These are phyloP conservation scores for Globisporangium rhizosaccharum DNA, from an alignment of 352 stramenopile genomes.

Conservation along the genomic window DNA sequence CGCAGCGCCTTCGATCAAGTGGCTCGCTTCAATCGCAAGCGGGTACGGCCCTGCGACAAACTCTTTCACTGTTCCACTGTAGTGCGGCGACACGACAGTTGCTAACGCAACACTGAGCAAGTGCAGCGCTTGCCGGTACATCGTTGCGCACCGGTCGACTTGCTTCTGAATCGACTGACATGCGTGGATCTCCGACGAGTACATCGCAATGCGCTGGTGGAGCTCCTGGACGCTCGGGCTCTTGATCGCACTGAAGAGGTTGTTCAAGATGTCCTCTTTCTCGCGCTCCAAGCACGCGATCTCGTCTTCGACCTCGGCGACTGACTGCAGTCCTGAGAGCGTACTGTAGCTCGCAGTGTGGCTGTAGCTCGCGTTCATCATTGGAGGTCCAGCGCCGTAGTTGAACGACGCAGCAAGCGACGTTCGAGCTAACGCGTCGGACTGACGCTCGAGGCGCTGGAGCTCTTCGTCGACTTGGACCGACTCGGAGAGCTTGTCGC, in stretches of 20 bases:
- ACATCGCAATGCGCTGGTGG: slow-evolving; percentile 65
- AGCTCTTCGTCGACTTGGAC: slow-evolving; percentile 64
- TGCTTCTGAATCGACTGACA: slow-evolving; percentile 72
- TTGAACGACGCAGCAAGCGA: slow-evolving; percentile 24
- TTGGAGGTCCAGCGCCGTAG: background rate
- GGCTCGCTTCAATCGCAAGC: slow-evolving; percentile 64
- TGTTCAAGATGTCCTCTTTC: slow-evolving; percentile 66
- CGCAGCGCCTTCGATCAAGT: slow-evolving; percentile 64
- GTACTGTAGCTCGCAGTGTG: slow-evolving; percentile 14
- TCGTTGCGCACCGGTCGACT: slow-evolving; percentile 54
- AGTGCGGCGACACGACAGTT: slow-evolving; percentile 62
- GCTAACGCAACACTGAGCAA: slow-evolving; percentile 66
- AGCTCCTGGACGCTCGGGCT: slow-evolving; percentile 66
- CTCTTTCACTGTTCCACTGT: slow-evolving; percentile 66
- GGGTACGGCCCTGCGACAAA: slow-evolving; percentile 70
- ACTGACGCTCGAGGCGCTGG: slow-evolving; percentile 57
- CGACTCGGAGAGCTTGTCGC: slow-evolving; percentile 67
- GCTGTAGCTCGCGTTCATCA: slow-evolving; percentile 14
- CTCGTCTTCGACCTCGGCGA: slow-evolving; percentile 51
- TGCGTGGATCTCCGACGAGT: slow-evolving; percentile 74
- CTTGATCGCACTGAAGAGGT: slow-evolving; percentile 49
- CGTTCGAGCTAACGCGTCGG: slow-evolving; percentile 53
- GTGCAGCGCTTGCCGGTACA: slow-evolving; percentile 75
- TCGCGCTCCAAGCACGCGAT: slow-evolving; percentile 57
- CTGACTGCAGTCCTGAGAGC: slow-evolving; percentile 16